Conservation (phyloP, 2,329 filamentous ascomycete genomes). For the Arachnopeziza araneosa region DNA sequence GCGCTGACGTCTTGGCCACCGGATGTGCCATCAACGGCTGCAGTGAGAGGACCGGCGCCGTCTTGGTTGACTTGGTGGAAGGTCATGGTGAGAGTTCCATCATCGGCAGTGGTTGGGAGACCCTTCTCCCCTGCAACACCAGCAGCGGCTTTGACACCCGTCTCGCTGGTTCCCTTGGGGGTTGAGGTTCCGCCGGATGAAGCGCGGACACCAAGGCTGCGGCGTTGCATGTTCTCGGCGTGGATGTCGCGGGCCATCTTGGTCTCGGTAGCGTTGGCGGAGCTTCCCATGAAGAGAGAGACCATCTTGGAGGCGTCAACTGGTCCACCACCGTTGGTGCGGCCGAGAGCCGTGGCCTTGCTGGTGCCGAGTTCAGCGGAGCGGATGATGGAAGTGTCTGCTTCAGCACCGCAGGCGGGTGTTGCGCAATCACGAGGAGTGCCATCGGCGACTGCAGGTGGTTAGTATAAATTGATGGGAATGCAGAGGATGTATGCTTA, state of each 20-base stretch:
- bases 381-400: constrained; percentile 66
- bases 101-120: constrained; percentile 56
- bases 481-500: constrained; percentile 25
- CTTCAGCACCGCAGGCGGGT: constrained; percentile 58
- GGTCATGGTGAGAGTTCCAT: constrained; percentile 56
- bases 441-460: constrained; percentile 49
- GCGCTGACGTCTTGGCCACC: constrained; percentile 33
- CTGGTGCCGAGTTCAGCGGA: constrained; percentile 49
- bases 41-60: constrained; percentile 60
- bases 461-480: constrained; percentile 5
- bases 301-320: constrained; percentile 54
- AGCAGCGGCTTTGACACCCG: constrained; percentile 46
- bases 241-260: constrained; percentile 68
- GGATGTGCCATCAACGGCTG: constrained; percentile 42
- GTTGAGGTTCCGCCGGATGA: neutral
- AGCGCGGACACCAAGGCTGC: neutral
- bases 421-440: constrained; percentile 62
- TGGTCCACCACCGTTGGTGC: constrained; percentile 54
- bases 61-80: constrained; percentile 70
- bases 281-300: constrained; percentile 52
- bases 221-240: constrained; percentile 54
- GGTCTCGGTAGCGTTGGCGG: constrained; percentile 35
- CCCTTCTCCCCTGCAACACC: constrained; percentile 31
- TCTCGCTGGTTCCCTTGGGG: constrained; percentile 8
- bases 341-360: constrained; percentile 55